Conservation (phyloP, 257 asterid genomes). For the Jaltomata sinuosa region DNA sequence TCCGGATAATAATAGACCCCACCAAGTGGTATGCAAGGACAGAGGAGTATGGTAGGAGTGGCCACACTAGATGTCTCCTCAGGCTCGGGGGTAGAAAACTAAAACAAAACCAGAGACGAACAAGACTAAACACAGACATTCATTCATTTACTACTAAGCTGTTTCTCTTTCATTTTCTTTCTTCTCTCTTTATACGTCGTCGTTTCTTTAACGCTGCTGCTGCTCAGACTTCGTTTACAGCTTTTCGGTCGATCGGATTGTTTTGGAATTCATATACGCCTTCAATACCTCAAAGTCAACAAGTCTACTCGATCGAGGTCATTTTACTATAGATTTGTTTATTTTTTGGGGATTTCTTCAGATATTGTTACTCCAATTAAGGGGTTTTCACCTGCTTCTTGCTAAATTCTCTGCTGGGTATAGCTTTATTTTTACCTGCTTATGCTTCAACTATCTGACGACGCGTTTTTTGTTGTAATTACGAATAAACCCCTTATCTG, state of each 20-base stretch:
- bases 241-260: slow-evolving; percentile 13
- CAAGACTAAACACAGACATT: neutral
- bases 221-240: slow-evolving; percentile 13
- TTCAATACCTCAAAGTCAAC: neutral
- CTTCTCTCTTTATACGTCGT: slow-evolving; percentile 20
- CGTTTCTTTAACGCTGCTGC: slow-evolving; percentile 11
- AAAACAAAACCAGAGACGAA: slow-evolving; percentile 9
- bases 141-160: too few species aligned
- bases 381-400: neutral
- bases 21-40: neutral
- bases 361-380: neutral
- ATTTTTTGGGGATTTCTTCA: too few species aligned
- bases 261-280: too few species aligned
- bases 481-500: neutral
- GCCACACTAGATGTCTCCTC: neutral
- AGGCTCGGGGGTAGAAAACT: neutral
- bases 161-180: neutral
- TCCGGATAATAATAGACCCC: too few species aligned
- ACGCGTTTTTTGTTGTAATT: neutral
- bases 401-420: neutral
- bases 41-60: neutral
- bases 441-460: neutral
- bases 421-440: neutral
- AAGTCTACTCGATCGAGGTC: slow-evolving; percentile 48
- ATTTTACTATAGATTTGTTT: slow-evolving; percentile 7